phyloP scores from a whole-genome alignment of 345 rosid genomes.

The Psidium guajava region DNA sequence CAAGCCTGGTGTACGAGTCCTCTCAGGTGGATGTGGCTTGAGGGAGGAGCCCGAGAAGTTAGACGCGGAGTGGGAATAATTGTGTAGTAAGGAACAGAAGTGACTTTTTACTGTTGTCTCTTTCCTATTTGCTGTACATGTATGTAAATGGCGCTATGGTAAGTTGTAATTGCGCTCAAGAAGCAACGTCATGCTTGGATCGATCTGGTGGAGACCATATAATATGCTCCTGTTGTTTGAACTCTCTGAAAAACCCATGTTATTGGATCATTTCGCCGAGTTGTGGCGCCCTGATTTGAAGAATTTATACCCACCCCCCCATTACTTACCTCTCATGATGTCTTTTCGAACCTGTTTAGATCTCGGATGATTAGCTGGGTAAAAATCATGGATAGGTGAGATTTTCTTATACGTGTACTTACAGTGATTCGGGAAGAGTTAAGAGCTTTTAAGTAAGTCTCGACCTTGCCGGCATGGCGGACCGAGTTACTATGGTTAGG shows the following conservation, averaged over 20 bases:
- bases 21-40: background rate
- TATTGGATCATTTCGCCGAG: background rate
- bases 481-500: background rate
- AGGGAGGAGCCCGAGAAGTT: background rate
- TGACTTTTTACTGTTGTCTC: background rate
- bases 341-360: background rate
- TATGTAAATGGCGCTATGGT: background rate
- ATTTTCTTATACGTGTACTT: background rate
- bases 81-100: background rate
- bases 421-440: background rate
- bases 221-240: background rate
- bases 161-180: background rate
- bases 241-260: background rate
- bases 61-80: background rate
- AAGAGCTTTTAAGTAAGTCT: background rate
- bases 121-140: background rate
- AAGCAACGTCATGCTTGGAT: background rate
- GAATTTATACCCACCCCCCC: background rate
- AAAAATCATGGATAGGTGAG: background rate
- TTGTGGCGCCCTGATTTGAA: background rate
- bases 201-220: background rate
- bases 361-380: background rate
- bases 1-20: constrained; percentile 5
- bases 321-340: background rate
- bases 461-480: background rate